These are phyloP conservation scores for Babesia microti DNA, from an alignment of 169 alveolate species.

Conservation along the genomic window DNA sequence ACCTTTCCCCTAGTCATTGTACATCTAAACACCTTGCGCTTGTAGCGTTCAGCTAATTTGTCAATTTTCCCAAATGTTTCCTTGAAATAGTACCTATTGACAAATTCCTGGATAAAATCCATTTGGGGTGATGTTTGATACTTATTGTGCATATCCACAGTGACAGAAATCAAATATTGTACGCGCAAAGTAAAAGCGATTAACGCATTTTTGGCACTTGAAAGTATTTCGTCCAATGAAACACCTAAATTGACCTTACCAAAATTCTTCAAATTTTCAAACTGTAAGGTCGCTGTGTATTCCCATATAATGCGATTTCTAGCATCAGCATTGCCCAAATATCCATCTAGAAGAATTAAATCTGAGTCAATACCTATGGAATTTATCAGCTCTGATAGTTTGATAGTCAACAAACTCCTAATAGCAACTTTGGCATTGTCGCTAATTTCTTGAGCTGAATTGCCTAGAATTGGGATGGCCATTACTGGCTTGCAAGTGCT, in stretches of 20 bases:
- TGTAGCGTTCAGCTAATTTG: too few relatives aligned
- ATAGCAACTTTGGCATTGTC: slow-evolving; percentile 72
- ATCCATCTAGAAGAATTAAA: slow-evolving; percentile 7
- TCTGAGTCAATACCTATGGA: slow-evolving; percentile 50
- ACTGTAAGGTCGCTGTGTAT: slow-evolving; percentile 70
- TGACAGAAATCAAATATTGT: slow-evolving; percentile 29
- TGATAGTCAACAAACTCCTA: slow-evolving; percentile 68
- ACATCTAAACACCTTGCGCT: too few relatives aligned
- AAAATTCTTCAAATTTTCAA: slow-evolving; percentile 63
- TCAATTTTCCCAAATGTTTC: too few relatives aligned
- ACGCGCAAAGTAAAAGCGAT: slow-evolving; percentile 20
- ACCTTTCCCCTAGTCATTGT: too few relatives aligned
- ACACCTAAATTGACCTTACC: slow-evolving; percentile 33
- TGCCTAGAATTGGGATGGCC: slow-evolving; percentile 46
- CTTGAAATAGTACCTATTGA: slow-evolving; percentile 6
- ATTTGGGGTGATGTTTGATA: slow-evolving; percentile 17
- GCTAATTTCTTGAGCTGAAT: slow-evolving; percentile 36
- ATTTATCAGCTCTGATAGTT: slow-evolving; percentile 72
- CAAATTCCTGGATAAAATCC: slow-evolving; percentile 13
- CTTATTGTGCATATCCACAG: slow-evolving; percentile 34
- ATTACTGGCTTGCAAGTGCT: slow-evolving; percentile 56
- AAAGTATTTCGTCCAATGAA: slow-evolving; percentile 10
- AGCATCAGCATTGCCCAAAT: slow-evolving; percentile 6
- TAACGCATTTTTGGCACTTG: slow-evolving; percentile 25
- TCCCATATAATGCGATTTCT: slow-evolving; percentile 50